A percentile compares a stretch with the other conserved stretches of the same genome.
These are phyloP conservation scores for Chytriomyces sp. DNA, from an alignment of 192 early-diverging fungal species.

Conservation along the genomic window DNA sequence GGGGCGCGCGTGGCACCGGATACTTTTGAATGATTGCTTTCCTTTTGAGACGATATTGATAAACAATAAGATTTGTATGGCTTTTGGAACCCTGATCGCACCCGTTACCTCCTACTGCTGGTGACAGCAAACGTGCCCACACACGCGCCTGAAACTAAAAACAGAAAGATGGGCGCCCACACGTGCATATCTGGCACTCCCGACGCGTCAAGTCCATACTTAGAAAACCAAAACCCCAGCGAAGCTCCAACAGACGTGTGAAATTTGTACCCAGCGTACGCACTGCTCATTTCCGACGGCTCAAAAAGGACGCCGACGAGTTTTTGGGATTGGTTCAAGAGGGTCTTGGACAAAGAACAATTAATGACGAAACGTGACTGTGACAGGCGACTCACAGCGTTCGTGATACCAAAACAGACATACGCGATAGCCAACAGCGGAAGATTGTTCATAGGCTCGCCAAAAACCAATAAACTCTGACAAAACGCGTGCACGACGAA, in stretches of 20 bases:
- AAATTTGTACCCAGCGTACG: slow-evolving; percentile 23
- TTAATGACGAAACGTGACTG: no score
- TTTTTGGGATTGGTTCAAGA: slow-evolving; percentile 12
- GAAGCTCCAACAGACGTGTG: slow-evolving; percentile 18
- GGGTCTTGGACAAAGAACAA: no score
- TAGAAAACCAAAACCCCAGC: neutral
- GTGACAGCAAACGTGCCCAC: slow-evolving; percentile 5
- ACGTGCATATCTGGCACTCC: slow-evolving; percentile 10
- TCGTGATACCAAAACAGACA: no score
- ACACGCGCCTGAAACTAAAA: neutral
- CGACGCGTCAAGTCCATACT: neutral
- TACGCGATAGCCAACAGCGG: neutral
- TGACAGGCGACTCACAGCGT: no score
- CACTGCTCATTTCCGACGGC: slow-evolving; percentile 5
- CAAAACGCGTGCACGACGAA: neutral
- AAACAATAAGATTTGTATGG: no score
- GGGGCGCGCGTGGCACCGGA: no score
- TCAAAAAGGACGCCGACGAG: slow-evolving; percentile 8
- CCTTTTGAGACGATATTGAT: no score
- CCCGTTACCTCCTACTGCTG: no score
- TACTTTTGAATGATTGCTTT: no score
- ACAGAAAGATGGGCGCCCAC: slow-evolving; percentile 8
- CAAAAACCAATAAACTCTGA: neutral
- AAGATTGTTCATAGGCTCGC: neutral
- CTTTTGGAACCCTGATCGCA: no score